phyloP scores from a whole-genome alignment of 257 asterid genomes.

The Rubia yunnanensis region DNA sequence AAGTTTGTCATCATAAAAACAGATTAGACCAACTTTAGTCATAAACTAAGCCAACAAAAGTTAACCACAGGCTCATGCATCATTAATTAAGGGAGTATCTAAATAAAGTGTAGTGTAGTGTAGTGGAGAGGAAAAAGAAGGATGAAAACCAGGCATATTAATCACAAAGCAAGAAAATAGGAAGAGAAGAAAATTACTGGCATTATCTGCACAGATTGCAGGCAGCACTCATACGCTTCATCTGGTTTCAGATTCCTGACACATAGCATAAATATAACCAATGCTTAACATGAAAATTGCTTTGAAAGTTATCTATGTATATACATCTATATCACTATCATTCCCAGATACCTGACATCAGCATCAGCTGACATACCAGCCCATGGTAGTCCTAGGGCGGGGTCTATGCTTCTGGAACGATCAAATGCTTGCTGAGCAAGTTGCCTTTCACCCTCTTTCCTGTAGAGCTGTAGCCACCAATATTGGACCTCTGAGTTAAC shows the following conservation, averaged over 20 bases:
- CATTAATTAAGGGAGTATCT: not conserved
- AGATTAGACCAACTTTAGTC: not conserved
- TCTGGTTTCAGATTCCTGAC: conserved; percentile 62
- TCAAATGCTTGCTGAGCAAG: conserved; percentile 94
- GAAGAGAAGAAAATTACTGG: conserved; percentile 49
- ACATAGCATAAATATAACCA: conserved; percentile 17
- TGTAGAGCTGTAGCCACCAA: conserved; percentile 54
- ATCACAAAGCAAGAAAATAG: not conserved
- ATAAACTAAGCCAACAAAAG: too few species aligned
- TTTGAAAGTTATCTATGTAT: not conserved
- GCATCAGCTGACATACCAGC: conserved; percentile 99
- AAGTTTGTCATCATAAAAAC: too few species aligned
- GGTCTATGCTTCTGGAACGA: conserved; percentile 97
- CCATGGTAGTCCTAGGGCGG: conserved; percentile 94
- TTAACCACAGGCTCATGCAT: not conserved
- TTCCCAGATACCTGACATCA: conserved; percentile 44
- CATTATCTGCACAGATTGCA: conserved; percentile 65
- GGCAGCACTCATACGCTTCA: conserved; percentile 96
- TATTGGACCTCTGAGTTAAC: conserved; percentile 12
- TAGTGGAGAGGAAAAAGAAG: too few species aligned
- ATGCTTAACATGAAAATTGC: conserved; percentile 10
- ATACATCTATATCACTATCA: conserved; percentile 10
- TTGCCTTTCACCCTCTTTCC: conserved; percentile 56
- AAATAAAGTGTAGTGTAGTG: not conserved
- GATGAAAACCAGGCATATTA: not conserved